Evolutionary conservation across 2,329 filamentous ascomycete species (phyloP), one percentile per base, ranked within the genome.

Genomic region (Cercospora sesami): DNA sequence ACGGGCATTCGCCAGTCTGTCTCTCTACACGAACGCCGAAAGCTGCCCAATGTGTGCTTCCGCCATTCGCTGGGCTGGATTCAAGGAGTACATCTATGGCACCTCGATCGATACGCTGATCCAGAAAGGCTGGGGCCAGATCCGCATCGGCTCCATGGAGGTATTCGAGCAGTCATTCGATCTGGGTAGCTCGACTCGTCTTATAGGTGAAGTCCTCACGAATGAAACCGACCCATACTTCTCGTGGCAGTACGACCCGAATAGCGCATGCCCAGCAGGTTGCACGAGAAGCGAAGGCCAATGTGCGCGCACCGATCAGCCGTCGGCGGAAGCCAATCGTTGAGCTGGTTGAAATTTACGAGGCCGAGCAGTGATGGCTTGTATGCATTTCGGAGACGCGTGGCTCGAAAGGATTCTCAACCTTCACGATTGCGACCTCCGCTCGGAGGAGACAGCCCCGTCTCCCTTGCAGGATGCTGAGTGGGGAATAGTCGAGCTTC

Each of bases 1-100:
- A n/a, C 74, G 72, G 3, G 85, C 85, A 0, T 86, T 85, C 70
- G 68, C 75, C 2, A 71, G 79, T 16, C 75, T 87, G n/a, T 81
- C 81, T 5, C 75, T 87, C 3, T 87, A 87, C 75, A 87, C 85
- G 23, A 87, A 85, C 73, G 85, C 82, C 1, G 85, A 87, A 75
- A 83, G 82, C 66, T 87, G 86, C 74, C 83, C 85, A 6, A 88
- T 87, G 82, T 88, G 86, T 71, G 84, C 86, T 1, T 82, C 84
- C 6, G 85, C 85, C 0, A 86, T 87, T 69, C 81, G 84, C 1
- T 87, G 84, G 84, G 80, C 85, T 0, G 84, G 84, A 0, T 86
- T 87, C 77, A 79, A 78, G 42, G 86, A 87, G 75, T 85, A 85
- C 72, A 80, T 87, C 7, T 87, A 83, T 71, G 85, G 84, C 5